phyloP scores from a whole-genome alignment of 257 asterid species.

The Solanum boliviense region DNA sequence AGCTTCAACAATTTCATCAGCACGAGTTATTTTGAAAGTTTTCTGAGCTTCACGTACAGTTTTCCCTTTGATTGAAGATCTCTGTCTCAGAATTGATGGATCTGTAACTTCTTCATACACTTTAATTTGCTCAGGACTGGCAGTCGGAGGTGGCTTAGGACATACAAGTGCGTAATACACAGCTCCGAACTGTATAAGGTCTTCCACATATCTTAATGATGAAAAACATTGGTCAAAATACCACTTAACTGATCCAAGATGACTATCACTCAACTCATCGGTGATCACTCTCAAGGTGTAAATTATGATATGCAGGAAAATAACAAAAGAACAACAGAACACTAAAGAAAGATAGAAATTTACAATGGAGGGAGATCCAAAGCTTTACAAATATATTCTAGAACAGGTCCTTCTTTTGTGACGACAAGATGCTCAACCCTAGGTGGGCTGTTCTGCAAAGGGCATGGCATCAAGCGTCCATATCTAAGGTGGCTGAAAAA shows the following conservation, averaged over 20 bases:
- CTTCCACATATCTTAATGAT: constrained; percentile 68
- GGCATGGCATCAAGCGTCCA: constrained; percentile 85
- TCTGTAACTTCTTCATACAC: constrained; percentile 60
- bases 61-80: constrained; percentile 80
- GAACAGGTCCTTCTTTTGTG: constrained; percentile 69
- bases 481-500: constrained; percentile 51
- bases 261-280: constrained; percentile 3
- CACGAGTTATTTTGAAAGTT: constrained; percentile 57
- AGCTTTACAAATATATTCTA: constrained; percentile 46
- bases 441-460: constrained; percentile 59
- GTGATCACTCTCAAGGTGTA: neutral
- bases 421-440: constrained; percentile 89
- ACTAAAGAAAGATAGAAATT: constrained; percentile 15
- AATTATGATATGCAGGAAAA: neutral
- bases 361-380: constrained; percentile 75
- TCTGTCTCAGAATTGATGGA: constrained; percentile 48
- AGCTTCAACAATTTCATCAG: constrained; percentile 66
- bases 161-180: constrained; percentile 86
- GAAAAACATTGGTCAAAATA: constrained; percentile 6
- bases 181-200: constrained; percentile 94
- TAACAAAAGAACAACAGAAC: neutral
- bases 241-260: constrained; percentile 1
- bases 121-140: constrained; percentile 65
- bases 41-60: constrained; percentile 82
- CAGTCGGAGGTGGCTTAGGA: constrained; percentile 77